Evolutionary conservation across 2,329 filamentous ascomycete genomes (phyloP).

Genomic region (Fusarium dlaminii): DNA sequence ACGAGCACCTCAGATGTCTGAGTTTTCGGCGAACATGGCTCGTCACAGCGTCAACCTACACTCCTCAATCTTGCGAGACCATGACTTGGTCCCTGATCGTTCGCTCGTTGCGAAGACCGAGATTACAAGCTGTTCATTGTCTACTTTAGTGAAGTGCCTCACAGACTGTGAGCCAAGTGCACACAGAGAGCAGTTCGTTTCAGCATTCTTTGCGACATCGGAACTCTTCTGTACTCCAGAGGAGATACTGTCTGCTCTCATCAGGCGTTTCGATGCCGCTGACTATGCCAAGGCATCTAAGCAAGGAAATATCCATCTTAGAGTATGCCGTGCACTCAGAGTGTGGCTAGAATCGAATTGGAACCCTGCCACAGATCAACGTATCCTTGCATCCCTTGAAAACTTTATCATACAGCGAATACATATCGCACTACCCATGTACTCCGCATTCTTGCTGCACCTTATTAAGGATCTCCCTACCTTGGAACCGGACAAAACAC

Average conservation of each 20-base stretch:
- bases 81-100: background rate
- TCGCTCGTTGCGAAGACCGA: background rate
- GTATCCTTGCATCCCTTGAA: background rate
- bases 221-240: background rate
- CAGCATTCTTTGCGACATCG: background rate
- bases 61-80: background rate
- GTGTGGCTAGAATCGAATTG: background rate
- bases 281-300: background rate
- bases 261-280: background rate
- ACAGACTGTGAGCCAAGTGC: background rate
- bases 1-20: background rate
- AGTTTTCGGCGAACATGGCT: background rate
- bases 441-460: background rate
- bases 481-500: background rate
- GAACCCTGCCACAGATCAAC: background rate
- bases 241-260: background rate
- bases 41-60: background rate
- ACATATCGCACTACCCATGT: background rate
- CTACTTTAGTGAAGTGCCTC: background rate
- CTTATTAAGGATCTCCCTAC: background rate
- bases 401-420: background rate
- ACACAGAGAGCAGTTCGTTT: background rate
- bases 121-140: background rate
- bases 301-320: background rate
- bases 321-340: background rate